Evolutionary conservation across 2,329 filamentous ascomycete genomes (phyloP).

Genomic region (Penicillium italicum): DNA sequence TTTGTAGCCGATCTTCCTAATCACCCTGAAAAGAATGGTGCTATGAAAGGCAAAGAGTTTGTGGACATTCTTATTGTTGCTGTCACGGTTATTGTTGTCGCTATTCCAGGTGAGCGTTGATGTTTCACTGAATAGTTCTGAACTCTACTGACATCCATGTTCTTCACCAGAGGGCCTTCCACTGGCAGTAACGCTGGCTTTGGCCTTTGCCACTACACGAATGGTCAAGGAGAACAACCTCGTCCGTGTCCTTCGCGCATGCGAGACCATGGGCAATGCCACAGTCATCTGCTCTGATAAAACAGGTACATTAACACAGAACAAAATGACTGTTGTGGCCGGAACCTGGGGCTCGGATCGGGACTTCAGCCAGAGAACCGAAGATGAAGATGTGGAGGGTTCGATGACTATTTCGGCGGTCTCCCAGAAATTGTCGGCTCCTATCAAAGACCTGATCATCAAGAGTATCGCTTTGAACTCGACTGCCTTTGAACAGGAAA

Average conservation of each 20-base stretch:
- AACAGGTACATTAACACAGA: slow-evolving; percentile 70
- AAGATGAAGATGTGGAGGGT: slow-evolving; percentile 14
- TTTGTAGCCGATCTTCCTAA: slow-evolving; percentile 67
- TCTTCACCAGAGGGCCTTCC: slow-evolving; percentile 61
- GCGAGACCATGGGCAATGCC: slow-evolving; percentile 78
- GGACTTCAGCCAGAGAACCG: slow-evolving; percentile 50
- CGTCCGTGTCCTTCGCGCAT: slow-evolving; percentile 71
- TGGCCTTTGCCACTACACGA: slow-evolving; percentile 72
- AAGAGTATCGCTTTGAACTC: slow-evolving; percentile 52
- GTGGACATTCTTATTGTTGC: slow-evolving; percentile 74
- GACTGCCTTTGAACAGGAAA: slow-evolving; percentile 71
- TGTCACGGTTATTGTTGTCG: slow-evolving; percentile 75
- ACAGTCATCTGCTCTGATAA: slow-evolving; percentile 79
- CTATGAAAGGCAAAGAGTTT: slow-evolving; percentile 74
- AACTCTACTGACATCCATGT: slow-evolving; percentile 35
- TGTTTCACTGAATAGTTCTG: not conserved
- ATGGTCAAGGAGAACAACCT: slow-evolving; percentile 77
- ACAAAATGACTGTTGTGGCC: slow-evolving; percentile 73
- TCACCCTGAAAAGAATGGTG: slow-evolving; percentile 51
- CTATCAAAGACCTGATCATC: slow-evolving; percentile 37
- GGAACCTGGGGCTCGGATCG: slow-evolving; percentile 61
- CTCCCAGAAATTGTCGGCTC: slow-evolving; percentile 32
- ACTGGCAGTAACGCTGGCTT: slow-evolving; percentile 70
- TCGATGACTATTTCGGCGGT: slow-evolving; percentile 25
- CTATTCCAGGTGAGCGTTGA: slow-evolving; percentile 55